Conservation (phyloP, 2,329 filamentous ascomycete species). For the Neofusicoccum kwambonambiense region DNA sequence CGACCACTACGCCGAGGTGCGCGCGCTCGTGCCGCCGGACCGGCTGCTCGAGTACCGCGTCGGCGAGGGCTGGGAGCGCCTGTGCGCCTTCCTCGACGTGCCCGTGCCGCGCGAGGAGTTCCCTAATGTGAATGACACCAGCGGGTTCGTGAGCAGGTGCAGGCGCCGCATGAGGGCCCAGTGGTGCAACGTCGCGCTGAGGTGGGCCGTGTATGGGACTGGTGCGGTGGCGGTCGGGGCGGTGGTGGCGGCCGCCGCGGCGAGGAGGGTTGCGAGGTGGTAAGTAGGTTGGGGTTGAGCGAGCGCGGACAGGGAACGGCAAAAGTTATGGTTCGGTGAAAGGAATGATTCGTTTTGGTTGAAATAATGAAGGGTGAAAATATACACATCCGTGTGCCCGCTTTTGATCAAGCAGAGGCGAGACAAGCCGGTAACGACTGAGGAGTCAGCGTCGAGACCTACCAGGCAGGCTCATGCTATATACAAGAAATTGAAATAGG, state of each 20-base stretch:
- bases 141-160: conserved; percentile 56
- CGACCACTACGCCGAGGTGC: conserved; percentile 21
- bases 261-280: background rate
- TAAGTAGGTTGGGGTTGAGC: background rate
- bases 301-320: no score
- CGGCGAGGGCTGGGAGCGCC: conserved; percentile 28
- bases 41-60: conserved; percentile 28
- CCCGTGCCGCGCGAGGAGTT: conserved; percentile 25
- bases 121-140: conserved; percentile 26
- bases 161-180: conserved; percentile 53
- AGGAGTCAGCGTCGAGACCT: no score
- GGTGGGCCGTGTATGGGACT: conserved; percentile 51
- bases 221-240: conserved; percentile 38
- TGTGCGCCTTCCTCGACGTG: conserved; percentile 31
- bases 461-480: background rate
- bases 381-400: no score
- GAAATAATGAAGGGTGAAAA: no score
- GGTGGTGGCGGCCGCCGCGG: background rate
- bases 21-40: conserved; percentile 23
- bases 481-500: background rate
- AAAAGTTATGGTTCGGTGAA: no score
- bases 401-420: no score
- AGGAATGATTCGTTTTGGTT: no score
- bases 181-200: conserved; percentile 55
- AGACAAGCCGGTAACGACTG: no score